Percentiles rank a stretch among this genome's conserved stretches.
Evolutionary conservation across 805 yeast species (phyloP).

Genomic region (Zygoascus tannicola): DNA sequence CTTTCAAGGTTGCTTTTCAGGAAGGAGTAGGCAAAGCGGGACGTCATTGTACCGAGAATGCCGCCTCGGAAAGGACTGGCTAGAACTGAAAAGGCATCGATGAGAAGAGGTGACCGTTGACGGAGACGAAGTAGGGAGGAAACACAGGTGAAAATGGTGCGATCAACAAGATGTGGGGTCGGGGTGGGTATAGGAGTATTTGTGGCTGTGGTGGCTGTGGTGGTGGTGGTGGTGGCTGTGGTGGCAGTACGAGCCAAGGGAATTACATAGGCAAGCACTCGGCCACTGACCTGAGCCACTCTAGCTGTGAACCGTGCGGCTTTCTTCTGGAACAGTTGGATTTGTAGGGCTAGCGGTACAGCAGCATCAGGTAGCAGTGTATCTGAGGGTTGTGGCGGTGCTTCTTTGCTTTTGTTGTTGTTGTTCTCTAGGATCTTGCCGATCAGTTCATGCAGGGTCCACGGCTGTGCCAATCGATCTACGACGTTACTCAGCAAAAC

Average conservation of each 20-base stretch:
- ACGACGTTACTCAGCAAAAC: conserved; percentile 34
- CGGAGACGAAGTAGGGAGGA: conserved; percentile 7
- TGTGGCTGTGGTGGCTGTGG: no score
- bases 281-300: conserved; percentile 1
- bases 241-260: not conserved
- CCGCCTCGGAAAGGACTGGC: conserved; percentile 11
- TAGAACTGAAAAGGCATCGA: conserved; percentile 6
- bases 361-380: not conserved
- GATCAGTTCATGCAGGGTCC: conserved; percentile 40
- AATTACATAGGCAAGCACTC: not conserved
- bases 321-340: not conserved
- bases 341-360: not conserved
- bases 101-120: conserved; percentile 12
- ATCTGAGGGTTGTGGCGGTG: not conserved
- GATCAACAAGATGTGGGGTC: conserved; percentile 7
- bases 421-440: conserved; percentile 16
- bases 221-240: not conserved
- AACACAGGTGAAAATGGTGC: conserved; percentile 11
- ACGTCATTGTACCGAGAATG: conserved; percentile 11
- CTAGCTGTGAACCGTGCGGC: not conserved
- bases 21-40: conserved; percentile 8
- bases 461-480: conserved; percentile 42
- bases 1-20: conserved; percentile 10
- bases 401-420: not conserved
- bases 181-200: not conserved